These are phyloP conservation scores for Annulohypoxylon maeteangense DNA, from an alignment of 495 filamentous ascomycete species.

Conservation along the genomic window DNA sequence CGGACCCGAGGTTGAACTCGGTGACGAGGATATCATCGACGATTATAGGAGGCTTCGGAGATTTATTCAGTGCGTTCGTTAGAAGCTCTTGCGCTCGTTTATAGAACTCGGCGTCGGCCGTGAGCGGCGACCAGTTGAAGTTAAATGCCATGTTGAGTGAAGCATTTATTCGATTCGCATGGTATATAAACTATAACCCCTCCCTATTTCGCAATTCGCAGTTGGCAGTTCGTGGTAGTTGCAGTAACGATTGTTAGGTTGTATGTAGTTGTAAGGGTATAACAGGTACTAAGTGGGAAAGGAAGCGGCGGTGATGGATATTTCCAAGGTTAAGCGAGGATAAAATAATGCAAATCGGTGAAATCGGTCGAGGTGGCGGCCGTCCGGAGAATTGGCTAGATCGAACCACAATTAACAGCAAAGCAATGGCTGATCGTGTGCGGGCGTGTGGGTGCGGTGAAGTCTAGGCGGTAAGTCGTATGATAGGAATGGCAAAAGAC, in stretches of 20 bases:
- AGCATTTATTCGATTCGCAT: slow-evolving; percentile 45
- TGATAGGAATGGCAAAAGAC: slow-evolving; percentile 26
- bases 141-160: slow-evolving; percentile 91
- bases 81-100: slow-evolving; percentile 91
- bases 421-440: slow-evolving; percentile 40
- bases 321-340: slow-evolving; percentile 19
- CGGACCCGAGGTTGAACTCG: slow-evolving; percentile 93
- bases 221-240: no score
- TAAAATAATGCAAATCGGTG: slow-evolving; percentile 36
- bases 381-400: slow-evolving; percentile 27
- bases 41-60: slow-evolving; percentile 97
- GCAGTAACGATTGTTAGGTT: neutral
- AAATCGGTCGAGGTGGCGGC: slow-evolving; percentile 32
- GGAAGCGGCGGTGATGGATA: slow-evolving; percentile 19
- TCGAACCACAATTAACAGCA: slow-evolving; percentile 39
- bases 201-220: neutral
- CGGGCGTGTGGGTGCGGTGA: slow-evolving; percentile 22
- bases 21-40: slow-evolving; percentile 99
- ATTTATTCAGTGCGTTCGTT: slow-evolving; percentile 95
- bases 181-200: slow-evolving; percentile 9
- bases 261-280: slow-evolving; percentile 8
- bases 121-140: slow-evolving; percentile 99
- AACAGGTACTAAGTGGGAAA: slow-evolving; percentile 9
- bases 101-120: slow-evolving; percentile 91
- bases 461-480: slow-evolving; percentile 24